A percentile compares a stretch with the other conserved stretches of the same genome.
Conservation (phyloP, 2,329 filamentous ascomycete species). For the Monilinia laxa region DNA sequence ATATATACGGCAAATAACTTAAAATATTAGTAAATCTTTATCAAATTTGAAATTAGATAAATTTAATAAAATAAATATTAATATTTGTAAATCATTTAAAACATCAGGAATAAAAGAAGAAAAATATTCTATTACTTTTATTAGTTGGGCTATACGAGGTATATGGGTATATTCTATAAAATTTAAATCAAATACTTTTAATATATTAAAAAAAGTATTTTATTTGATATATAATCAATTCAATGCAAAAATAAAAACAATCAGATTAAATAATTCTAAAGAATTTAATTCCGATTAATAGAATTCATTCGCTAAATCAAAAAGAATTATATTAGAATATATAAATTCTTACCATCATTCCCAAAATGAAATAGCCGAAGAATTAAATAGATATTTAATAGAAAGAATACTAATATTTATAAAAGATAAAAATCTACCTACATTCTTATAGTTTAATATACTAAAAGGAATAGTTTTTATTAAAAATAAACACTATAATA, state of each 20-base stretch:
- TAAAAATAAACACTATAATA: background rate
- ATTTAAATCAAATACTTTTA: background rate
- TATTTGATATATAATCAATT: background rate
- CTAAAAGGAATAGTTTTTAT: background rate
- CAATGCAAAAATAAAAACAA: background rate
- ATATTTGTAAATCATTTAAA: background rate
- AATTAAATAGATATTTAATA: background rate
- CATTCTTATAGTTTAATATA: background rate
- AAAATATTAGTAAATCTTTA: too few relatives aligned
- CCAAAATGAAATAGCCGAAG: background rate
- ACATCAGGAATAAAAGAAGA: background rate
- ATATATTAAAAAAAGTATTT: background rate
- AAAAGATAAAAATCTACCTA: background rate
- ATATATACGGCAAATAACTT: too few relatives aligned
- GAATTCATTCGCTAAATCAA: background rate
- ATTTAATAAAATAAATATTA: background rate
- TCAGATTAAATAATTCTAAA: background rate
- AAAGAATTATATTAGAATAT: background rate
- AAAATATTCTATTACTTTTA: background rate
- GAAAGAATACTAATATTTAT: too few relatives aligned
- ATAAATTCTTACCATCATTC: background rate
- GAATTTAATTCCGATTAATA: background rate
- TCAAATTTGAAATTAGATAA: background rate
- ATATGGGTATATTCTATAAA: background rate
- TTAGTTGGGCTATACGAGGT: accelerated